These are phyloP conservation scores for Anethum foeniculum DNA, from an alignment of 140 eudicot genomes.

Conservation along the genomic window DNA sequence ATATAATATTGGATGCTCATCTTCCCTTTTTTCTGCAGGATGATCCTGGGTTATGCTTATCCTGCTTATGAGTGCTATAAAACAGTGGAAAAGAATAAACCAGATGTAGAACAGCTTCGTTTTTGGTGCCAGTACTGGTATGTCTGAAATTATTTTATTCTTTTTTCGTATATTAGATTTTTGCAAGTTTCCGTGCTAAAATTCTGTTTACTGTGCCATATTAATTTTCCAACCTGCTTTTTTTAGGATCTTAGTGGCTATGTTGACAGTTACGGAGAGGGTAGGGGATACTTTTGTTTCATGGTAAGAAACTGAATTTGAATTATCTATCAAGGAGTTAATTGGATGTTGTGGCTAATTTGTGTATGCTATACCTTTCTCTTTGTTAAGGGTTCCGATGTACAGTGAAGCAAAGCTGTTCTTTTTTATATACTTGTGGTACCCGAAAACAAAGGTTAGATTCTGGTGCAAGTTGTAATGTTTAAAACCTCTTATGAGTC, in stretches of 20 bases:
- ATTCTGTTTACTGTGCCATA: neutral
- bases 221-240: neutral
- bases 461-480: neutral
- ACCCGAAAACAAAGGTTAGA: conserved; percentile 34
- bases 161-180: neutral
- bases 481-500: neutral
- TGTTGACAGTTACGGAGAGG: conserved; percentile 74
- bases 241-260: conserved; percentile 87
- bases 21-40: conserved; percentile 33
- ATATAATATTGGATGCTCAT: neutral
- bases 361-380: neutral
- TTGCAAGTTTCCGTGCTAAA: neutral
- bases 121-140: conserved; percentile 99
- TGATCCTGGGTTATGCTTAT: conserved; percentile 82
- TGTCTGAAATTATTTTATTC: neutral
- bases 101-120: conserved; percentile 78
- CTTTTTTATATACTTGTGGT: conserved; percentile 34
- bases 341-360: neutral
- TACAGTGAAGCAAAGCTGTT: conserved; percentile 41
- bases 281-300: conserved; percentile 79
- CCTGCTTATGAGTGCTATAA: conserved; percentile 93
- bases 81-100: conserved; percentile 72
- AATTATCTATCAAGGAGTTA: neutral
- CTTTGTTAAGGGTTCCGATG: conserved; percentile 36
- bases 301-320: conserved; percentile 40